Evolutionary conservation across 2,329 filamentous ascomycete genomes (phyloP), one percentile per base, ranked within the genome.

Genomic region (Geoglossum cookeanum): DNA sequence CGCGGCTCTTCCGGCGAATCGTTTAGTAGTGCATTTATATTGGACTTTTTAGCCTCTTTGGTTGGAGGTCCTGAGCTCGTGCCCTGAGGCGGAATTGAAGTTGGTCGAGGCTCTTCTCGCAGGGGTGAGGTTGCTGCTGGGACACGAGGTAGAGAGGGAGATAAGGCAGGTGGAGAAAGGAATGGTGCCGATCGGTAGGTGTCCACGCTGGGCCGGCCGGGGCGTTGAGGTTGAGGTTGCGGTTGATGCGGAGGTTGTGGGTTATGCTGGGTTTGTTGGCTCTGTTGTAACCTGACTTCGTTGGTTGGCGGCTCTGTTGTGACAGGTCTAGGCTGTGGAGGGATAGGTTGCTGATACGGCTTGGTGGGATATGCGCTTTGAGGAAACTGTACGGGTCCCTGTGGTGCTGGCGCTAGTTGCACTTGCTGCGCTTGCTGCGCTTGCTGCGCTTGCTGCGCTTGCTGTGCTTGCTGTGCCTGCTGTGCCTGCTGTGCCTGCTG

Each of bases 21-120:
- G 59, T 75, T 75, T 37, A 75, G 63, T 45, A 75, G 70, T 58
- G 66, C 72, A 67, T 74, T 72, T 51, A 75, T 74, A 61, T 74
- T 75, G 1, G 72, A 75, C 44, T 72, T 69, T 61, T 75, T 75
- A 1, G 68, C 51, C 69, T 59, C 55, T 35, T 59, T 57, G 33
- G 62, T 58, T 32, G 58, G 51, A 17, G 56, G 55, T 13, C 57
- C 37, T 47, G 60, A 55, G 17, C 59, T 58, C 52, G 60, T 57
- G 7, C 59, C 54, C 33, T 62, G 59, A 17, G 57, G 32, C 49
- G 55, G 54, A 9, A 57, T 61, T 54, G 63, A 62, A 17, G 47
- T 58, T 37, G 61, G 58, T 42, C 61, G 44, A 8, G 57, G 35
- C 4, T 55, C 55, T 33, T 55, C 58, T 59, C n/a, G 44, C 51